Evolutionary conservation across 75 land plant genomes (phyloP).

Genomic region (Cryptomeria japonica): DNA sequence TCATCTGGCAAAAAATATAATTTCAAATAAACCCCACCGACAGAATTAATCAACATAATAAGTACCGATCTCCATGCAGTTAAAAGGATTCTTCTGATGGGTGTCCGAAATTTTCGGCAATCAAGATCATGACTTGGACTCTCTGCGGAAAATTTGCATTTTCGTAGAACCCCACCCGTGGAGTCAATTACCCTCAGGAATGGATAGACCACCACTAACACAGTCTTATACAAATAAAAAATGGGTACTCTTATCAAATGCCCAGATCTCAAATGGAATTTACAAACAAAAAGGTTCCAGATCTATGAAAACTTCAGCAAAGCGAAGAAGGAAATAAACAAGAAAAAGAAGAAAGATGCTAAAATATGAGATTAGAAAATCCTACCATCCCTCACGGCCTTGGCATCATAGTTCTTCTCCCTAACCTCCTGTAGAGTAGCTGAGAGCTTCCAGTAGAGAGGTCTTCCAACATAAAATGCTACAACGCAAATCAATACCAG

Average conservation of each 20-base stretch:
- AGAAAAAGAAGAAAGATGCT: not conserved
- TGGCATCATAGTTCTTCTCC: conserved; percentile 30
- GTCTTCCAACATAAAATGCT: conserved; percentile 67
- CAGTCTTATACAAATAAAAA: not conserved
- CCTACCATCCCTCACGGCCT: conserved; percentile 46
- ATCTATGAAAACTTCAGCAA: not conserved
- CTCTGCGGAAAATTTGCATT: not conserved
- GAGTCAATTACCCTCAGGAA: not conserved
- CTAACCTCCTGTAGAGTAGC: conserved; percentile 75
- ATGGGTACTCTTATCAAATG: not conserved
- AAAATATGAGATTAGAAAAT: not conserved
- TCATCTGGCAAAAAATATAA: too few relatives aligned
- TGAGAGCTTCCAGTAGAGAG: conserved; percentile 82
- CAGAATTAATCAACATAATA: too few relatives aligned
- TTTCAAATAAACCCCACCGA: too few relatives aligned
- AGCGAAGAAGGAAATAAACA: too few relatives aligned
- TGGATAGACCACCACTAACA: not conserved
- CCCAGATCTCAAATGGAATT: not conserved
- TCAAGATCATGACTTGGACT: not conserved
- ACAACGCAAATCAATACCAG: conserved; percentile 27
- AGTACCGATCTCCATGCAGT: too few relatives aligned
- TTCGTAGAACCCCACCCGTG: not conserved
- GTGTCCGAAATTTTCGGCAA: not conserved
- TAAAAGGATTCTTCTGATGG: not conserved
- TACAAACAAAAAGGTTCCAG: not conserved